Evolutionary conservation across 306 rosid genomes (phyloP).

Genomic region (Gillenia trifoliata): DNA sequence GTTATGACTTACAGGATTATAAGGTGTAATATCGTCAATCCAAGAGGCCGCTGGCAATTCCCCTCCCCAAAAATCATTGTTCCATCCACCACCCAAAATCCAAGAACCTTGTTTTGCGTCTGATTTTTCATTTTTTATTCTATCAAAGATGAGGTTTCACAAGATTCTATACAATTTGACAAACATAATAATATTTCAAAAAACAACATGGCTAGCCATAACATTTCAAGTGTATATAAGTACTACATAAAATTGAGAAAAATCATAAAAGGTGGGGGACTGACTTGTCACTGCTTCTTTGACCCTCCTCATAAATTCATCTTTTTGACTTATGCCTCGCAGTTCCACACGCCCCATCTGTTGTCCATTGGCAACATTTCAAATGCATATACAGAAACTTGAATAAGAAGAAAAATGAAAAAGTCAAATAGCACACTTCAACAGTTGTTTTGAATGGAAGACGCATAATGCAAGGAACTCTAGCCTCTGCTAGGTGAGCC

Average conservation of each 20-base stretch:
- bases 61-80: conserved; percentile 89
- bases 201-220: too few relatives aligned
- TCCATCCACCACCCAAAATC: conserved; percentile 98
- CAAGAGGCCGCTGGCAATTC: conserved; percentile 70
- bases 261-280: conserved; percentile 16
- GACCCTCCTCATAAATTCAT: conserved; percentile 52
- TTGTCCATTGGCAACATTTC: conserved; percentile 17
- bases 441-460: not conserved
- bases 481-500: too few relatives aligned
- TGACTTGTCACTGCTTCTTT: conserved; percentile 61
- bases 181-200: not conserved
- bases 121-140: conserved; percentile 21
- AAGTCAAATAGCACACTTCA: not conserved
- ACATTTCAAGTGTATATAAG: too few relatives aligned
- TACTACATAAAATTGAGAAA: conserved; percentile 4
- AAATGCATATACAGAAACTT: conserved; percentile 6
- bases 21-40: conserved; percentile 64
- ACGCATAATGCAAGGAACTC: not conserved
- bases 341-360: conserved; percentile 67
- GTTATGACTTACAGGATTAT: conserved; percentile 65
- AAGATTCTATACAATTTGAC: not conserved
- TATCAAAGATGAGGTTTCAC: not conserved
- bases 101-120: conserved; percentile 63
- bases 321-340: conserved; percentile 50
- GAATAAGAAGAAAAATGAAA: not conserved